Base-by-base conservation (phyloP, 2,329 filamentous ascomycete species). In the Ampelomyces quisqualis region DNA sequence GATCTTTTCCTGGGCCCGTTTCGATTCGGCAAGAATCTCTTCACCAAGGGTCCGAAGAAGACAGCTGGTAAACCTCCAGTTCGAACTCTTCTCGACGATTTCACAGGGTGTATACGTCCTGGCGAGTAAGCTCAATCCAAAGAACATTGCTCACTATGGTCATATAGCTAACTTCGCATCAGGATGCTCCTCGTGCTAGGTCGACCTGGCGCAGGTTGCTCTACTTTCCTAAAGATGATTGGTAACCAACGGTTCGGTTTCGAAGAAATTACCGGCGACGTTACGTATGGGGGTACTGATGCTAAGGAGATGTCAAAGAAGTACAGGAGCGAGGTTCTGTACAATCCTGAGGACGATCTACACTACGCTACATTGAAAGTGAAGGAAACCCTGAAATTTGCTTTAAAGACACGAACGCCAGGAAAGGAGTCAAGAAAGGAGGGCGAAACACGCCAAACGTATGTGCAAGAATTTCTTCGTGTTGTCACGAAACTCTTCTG, bases 341-440 rank as follows among this genome's bases (percentile, higher is more conserved):
- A 91, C 63, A 89, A 88, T 53, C 83, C 88, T 10, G 87, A 91
- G 68, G 81, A 84, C 19, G 85, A 89, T 60, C 76, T 84, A 19
- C 86, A 90, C 60, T 90, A 89, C 49, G 82, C 86, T 0, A 83
- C 86, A n/a, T 70, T 93, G 15, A 88, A 83, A 0, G 85, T 90
- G 8, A 81, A 84, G 1, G 77, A 88, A 50, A 91, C 86, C 0
- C 73, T 91, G 0, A 76, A 80, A 35, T 90, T 90, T 59, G 87
- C 87, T 0, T 76, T 86, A 1, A 78, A 82, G 35, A 81, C 82
- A 1, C 75, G 84, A 36, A 86, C 85, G 0, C 85, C 86, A 0
- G 78, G 80, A 1, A 78, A 84, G 37, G 67, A 69, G 11, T 78
- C 76, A 5, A 73, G 84, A 2, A 75, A 85, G 19, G 73, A 80